These are phyloP conservation scores for Aspergillus sp. DNA, from an alignment of 2,329 filamentous ascomycete genomes.

Conservation along the genomic window DNA sequence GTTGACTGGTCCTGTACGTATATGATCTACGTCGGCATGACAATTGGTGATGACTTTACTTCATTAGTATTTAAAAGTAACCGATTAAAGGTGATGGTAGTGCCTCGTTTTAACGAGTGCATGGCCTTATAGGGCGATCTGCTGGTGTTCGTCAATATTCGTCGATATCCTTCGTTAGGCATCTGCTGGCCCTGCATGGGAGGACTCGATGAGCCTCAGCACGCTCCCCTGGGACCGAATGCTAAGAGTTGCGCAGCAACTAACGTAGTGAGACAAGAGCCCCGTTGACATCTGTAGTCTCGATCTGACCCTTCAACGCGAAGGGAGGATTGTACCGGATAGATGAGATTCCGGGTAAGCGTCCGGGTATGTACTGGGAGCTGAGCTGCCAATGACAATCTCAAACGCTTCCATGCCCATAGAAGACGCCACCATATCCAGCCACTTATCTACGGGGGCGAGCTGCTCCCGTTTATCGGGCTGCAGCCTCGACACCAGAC, in stretches of 20 bases:
- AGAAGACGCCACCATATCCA: slow-evolving; percentile 22
- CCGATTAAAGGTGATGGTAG: neutral
- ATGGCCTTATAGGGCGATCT: too few species aligned
- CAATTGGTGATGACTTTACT: slow-evolving; percentile 16
- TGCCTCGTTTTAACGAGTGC: too few species aligned
- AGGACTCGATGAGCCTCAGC: too few species aligned
- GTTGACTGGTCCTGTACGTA: slow-evolving; percentile 15
- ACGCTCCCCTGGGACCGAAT: too few species aligned
- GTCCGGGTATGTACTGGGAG: neutral
- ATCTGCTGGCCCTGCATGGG: too few species aligned
- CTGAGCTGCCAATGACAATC: slow-evolving; percentile 7
- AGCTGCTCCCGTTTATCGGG: neutral
- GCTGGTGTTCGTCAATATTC: too few species aligned
- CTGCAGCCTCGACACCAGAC: neutral
- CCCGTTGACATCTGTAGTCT: too few species aligned
- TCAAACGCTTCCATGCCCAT: slow-evolving; percentile 22
- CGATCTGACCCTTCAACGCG: neutral
- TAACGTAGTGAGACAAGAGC: too few species aligned
- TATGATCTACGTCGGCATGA: slow-evolving; percentile 24
- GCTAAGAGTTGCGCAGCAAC: too few species aligned
- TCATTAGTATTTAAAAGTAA: neutral
- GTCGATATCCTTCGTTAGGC: too few species aligned
- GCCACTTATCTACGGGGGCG: slow-evolving; percentile 16
- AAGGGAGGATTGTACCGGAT: neutral
- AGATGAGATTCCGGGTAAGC: neutral